A percentile compares a stretch with the other conserved stretches of the same genome.
Evolutionary conservation across 192 early-diverging fungal genomes (phyloP).

Genomic region (Coemansia sp.): DNA sequence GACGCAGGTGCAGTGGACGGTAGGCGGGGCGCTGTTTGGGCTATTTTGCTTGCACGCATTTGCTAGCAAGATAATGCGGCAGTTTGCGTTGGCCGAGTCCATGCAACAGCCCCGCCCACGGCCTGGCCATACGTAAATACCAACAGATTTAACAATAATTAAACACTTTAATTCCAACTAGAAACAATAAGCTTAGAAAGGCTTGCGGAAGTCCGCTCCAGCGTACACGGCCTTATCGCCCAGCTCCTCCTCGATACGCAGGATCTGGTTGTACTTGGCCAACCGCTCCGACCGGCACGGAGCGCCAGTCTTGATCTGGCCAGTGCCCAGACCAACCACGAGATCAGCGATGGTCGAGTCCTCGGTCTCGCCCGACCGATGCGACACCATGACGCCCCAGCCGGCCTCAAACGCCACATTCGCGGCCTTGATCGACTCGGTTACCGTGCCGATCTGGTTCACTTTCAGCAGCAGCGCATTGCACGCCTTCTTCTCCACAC

Average conservation of each 20-base stretch:
- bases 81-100: slow-evolving; percentile 29
- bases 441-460: slow-evolving; percentile 98
- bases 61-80: slow-evolving; percentile 16
- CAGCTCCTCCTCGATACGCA: slow-evolving; percentile 97
- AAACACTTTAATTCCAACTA: background rate
- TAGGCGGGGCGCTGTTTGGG: slow-evolving; percentile 34
- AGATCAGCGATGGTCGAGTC: slow-evolving; percentile 96
- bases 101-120: background rate
- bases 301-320: slow-evolving; percentile 99
- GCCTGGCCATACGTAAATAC: background rate
- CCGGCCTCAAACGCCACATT: slow-evolving; percentile 75
- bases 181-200: slow-evolving; percentile 32
- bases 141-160: background rate
- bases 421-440: slow-evolving; percentile 89
- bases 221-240: slow-evolving; percentile 91
- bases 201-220: slow-evolving; percentile 85
- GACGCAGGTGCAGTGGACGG: slow-evolving; percentile 41
- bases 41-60: slow-evolving; percentile 31
- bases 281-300: slow-evolving; percentile 96
- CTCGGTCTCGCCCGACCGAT: slow-evolving; percentile 98
- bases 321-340: slow-evolving; percentile 90
- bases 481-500: slow-evolving; percentile 91
- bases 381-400: slow-evolving; percentile 99
- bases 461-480: slow-evolving; percentile 96
- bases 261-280: slow-evolving; percentile 98